Conservation (phyloP, 352 stramenopile species). For the Phytophthora niederhauseri region DNA sequence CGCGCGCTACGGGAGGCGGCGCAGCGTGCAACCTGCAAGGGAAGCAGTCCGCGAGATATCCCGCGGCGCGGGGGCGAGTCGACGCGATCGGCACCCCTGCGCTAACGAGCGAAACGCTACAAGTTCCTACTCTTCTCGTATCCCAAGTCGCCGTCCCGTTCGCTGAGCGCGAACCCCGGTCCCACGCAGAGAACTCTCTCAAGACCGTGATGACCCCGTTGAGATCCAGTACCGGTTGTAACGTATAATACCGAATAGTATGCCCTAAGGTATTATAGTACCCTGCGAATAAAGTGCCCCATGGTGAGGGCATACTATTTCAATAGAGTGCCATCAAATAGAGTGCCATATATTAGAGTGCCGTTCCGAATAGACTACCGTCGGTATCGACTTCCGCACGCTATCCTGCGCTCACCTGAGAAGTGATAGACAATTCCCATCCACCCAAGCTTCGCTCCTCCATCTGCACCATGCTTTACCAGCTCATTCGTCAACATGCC, state of each 20-base stretch:
- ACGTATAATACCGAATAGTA: not conserved
- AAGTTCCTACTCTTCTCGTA: not conserved
- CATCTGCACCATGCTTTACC: not conserved
- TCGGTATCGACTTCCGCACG: not conserved
- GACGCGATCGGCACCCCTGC: not conserved
- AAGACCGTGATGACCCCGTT: too few species aligned
- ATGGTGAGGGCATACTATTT: not conserved
- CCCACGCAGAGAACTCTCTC: not conserved
- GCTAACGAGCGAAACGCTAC: not conserved
- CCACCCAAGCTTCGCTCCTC: not conserved
- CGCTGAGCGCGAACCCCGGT: not conserved
- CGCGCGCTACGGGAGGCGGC: too few species aligned
- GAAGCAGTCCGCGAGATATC: not conserved
- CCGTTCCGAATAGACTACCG: not conserved
- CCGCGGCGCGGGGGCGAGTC: not conserved
- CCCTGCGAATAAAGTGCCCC: not conserved
- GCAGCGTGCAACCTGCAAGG: not conserved
- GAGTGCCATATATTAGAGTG: not conserved
- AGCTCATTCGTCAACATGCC: conserved; percentile 15
- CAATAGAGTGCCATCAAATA: conserved; percentile 11
- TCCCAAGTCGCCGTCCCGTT: not conserved
- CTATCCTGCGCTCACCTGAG: not conserved
- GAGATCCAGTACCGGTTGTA: too few species aligned
- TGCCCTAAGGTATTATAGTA: conserved; percentile 2
- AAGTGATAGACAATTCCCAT: not conserved